Evolutionary conservation across 352 stramenopile species (phyloP), one percentile per base, ranked within the genome.

Genomic region (Globisporangium cederbergense): DNA sequence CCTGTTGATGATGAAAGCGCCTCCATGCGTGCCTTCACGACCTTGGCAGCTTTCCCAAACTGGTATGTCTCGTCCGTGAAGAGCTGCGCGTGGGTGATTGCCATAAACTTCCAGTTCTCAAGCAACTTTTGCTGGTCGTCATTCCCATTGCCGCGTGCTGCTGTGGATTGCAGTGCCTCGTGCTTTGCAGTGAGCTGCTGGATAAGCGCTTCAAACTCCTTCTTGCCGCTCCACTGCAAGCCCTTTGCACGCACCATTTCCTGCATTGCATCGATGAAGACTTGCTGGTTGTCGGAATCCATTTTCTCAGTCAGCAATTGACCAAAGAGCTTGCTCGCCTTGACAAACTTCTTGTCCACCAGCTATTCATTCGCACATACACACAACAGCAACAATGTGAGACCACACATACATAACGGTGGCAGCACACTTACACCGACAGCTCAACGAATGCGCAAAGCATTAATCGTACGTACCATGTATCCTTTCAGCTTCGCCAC

Each of bases 61-160:
- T 89, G 66, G 53, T 89, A 94, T 58, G 85, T 89, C 64, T 94
- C 85, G 64, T 94, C 85, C 7, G 83, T 94, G 62, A 89, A 88
- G 10, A 94, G 76, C 58, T 90, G 76, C 11, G 70, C 65, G 58
- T 91, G 81, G 1, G 81, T 88, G 63, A 91, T 60, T 3, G 72
- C 75, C 25, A 87, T 43, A 42, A 91, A 71, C 61, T 76, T 74
- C 85, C 82, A 93, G 42, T 76, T 58, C 0, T 77, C 72, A 18
- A 80, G 49, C 30, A 73, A 65, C 46, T 43, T 38, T 2, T 13
- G 58, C 58, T 43, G 9, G 9, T 52, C 53, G 2, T 65, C 49
- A 0, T 4, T 46, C 6, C 58, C 54, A 4, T 58, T 28, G 4
- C 70, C 62, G 3, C 51, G 52, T 22, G 62, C 60, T 30, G 53